These are phyloP conservation scores for Aspergillus oerlinghausenensis DNA, from an alignment of 2,329 filamentous ascomycete genomes.

Conservation along the genomic window DNA sequence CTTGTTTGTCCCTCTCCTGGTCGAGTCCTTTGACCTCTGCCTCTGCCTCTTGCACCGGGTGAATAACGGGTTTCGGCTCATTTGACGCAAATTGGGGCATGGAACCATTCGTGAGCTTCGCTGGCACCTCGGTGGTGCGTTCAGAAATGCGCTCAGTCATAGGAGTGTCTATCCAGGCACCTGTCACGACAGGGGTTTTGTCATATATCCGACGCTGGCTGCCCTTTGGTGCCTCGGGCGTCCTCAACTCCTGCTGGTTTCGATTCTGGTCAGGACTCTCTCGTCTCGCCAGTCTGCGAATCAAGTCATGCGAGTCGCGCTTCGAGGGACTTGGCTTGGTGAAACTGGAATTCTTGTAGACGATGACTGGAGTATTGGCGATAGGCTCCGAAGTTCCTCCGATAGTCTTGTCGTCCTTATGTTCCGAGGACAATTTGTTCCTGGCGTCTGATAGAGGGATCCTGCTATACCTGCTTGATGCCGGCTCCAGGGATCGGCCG, in stretches of 20 bases:
- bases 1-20: not conserved
- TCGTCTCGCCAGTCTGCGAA: slow-evolving; percentile 39
- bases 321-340: slow-evolving; percentile 27
- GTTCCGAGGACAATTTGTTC: slow-evolving; percentile 11
- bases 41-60: slow-evolving; percentile 1
- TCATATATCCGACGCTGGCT: slow-evolving; percentile 31
- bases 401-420: slow-evolving; percentile 9
- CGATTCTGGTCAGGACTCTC: slow-evolving; percentile 31
- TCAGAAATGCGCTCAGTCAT: slow-evolving; percentile 35
- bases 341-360: slow-evolving; percentile 31
- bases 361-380: slow-evolving; percentile 35
- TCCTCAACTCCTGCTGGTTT: slow-evolving; percentile 22
- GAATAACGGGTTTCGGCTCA: slow-evolving; percentile 3
- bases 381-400: slow-evolving; percentile 24
- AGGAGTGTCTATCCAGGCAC: slow-evolving; percentile 46
- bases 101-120: slow-evolving; percentile 23
- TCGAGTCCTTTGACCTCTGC: slow-evolving; percentile 3
- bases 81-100: slow-evolving; percentile 13
- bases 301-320: slow-evolving; percentile 37
- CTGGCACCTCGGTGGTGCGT: slow-evolving; percentile 20
- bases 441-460: slow-evolving; percentile 11
- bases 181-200: slow-evolving; percentile 43
- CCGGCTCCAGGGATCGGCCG: slow-evolving; percentile 22
- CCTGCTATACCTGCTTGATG: slow-evolving; percentile 11
- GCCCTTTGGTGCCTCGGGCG: slow-evolving; percentile 31